phyloP scores from a whole-genome alignment of 2,329 filamentous ascomycete genomes.

The Xenoacremonium recifei region DNA sequence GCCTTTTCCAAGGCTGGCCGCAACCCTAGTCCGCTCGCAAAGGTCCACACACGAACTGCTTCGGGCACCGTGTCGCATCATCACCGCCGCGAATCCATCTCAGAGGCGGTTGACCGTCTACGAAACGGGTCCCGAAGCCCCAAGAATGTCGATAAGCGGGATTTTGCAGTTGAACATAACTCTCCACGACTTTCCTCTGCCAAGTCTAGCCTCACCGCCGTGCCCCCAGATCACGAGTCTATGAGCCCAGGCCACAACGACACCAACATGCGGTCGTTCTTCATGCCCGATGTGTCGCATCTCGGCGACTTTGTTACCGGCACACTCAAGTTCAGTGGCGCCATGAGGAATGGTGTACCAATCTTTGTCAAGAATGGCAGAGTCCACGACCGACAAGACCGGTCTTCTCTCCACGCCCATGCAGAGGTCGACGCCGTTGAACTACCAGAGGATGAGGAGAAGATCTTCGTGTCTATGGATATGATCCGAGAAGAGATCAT shows the following conservation, averaged over 20 bases:
- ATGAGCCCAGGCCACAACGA: slow-evolving; percentile 35
- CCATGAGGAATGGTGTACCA: slow-evolving; percentile 52
- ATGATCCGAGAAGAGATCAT: slow-evolving; percentile 59
- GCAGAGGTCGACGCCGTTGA: slow-evolving; percentile 50
- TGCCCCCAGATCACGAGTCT: slow-evolving; percentile 36
- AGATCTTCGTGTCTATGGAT: slow-evolving; percentile 60
- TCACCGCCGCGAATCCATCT: slow-evolving; percentile 30
- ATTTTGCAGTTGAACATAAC: slow-evolving; percentile 20
- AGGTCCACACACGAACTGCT: slow-evolving; percentile 31
- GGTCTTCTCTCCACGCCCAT: slow-evolving; percentile 36
- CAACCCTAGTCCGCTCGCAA: slow-evolving; percentile 37
- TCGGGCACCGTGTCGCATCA: slow-evolving; percentile 25
- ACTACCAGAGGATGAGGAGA: slow-evolving; percentile 53
- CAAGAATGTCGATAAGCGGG: slow-evolving; percentile 19
- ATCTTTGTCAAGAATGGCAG: slow-evolving; percentile 55
- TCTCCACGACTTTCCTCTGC: slow-evolving; percentile 38
- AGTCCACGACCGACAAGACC: slow-evolving; percentile 43
- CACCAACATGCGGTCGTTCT: slow-evolving; percentile 50
- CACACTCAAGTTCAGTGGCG: slow-evolving; percentile 49
- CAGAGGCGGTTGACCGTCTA: slow-evolving; percentile 33
- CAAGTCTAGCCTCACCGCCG: slow-evolving; percentile 41
- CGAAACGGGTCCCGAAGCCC: slow-evolving; percentile 36
- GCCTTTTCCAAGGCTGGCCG: slow-evolving; percentile 27
- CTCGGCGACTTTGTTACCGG: slow-evolving; percentile 58
- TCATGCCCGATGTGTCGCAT: slow-evolving; percentile 53